Percentiles rank a stretch among this genome's conserved stretches.
These are phyloP conservation scores for Phialocephala sp. DNA, from an alignment of 2,329 filamentous ascomycete genomes.

Conservation along the genomic window DNA sequence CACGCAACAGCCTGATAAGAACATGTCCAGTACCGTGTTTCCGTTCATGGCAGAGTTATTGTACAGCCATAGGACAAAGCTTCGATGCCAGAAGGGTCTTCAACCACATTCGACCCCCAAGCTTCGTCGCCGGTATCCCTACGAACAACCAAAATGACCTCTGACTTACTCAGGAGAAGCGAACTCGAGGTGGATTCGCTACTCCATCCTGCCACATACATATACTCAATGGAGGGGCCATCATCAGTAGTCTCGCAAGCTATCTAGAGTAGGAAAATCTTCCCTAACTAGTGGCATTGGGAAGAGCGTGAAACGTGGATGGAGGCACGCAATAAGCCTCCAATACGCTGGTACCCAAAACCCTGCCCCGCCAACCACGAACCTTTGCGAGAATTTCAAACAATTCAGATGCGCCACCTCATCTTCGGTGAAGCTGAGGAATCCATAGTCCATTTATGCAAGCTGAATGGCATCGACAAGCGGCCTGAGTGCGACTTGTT, in stretches of 20 bases:
- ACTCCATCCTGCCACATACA: neutral
- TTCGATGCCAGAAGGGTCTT: no score
- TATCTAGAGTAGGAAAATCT: constrained; percentile 15
- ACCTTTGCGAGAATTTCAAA: constrained; percentile 10
- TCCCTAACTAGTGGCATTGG: constrained; percentile 16
- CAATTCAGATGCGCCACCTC: constrained; percentile 13
- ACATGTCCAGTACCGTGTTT: no score
- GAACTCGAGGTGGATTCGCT: neutral
- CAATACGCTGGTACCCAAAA: neutral
- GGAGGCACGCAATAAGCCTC: constrained; percentile 2
- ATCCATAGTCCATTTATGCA: constrained; percentile 15
- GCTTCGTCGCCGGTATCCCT: no score
- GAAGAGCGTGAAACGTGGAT: constrained; percentile 14
- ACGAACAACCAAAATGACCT: no score
- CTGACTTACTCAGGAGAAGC: no score
- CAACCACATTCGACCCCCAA: no score
- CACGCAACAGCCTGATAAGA: no score
- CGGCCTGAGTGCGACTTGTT: constrained; percentile 14
- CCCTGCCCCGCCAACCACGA: neutral
- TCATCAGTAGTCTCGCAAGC: constrained; percentile 5
- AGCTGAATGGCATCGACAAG: constrained; percentile 13
- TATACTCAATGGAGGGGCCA: neutral
- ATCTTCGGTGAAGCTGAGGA: constrained; percentile 17
- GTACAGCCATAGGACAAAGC: no score
- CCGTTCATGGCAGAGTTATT: no score